These are phyloP conservation scores for Eucalyptus coolabah DNA, from an alignment of 345 rosid species.

Conservation along the genomic window DNA sequence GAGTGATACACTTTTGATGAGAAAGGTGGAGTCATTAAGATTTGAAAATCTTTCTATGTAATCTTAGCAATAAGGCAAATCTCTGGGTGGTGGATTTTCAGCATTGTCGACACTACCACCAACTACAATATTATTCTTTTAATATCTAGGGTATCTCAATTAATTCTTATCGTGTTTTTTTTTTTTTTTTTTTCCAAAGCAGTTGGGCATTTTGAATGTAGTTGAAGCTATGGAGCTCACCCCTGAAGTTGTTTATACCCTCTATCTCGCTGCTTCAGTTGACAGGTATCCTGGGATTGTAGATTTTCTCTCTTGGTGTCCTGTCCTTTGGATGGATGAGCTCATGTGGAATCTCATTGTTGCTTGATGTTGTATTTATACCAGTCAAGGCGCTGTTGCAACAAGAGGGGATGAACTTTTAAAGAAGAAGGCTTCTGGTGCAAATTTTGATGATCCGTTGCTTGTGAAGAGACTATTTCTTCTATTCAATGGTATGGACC, in stretches of 20 bases:
- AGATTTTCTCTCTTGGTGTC: not conserved
- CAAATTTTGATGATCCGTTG: conserved; percentile 69
- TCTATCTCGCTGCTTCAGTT: conserved; percentile 67
- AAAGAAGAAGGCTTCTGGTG: conserved; percentile 59
- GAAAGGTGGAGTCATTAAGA: conserved; percentile 47
- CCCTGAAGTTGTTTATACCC: conserved; percentile 70
- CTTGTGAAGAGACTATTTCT: conserved; percentile 58
- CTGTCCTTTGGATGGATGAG: not conserved
- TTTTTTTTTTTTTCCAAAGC: conserved; percentile 1
- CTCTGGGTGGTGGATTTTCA: not conserved
- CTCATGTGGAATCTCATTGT: not conserved
- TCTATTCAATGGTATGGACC: conserved; percentile 60
- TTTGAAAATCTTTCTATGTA: not conserved
- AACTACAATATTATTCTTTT: not conserved
- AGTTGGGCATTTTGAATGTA: conserved; percentile 91
- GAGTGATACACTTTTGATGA: conserved; percentile 50
- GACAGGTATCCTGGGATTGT: conserved; percentile 35
- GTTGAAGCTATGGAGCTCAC: conserved; percentile 61
- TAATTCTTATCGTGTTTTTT: not conserved
- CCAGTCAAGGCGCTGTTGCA: conserved; percentile 79
- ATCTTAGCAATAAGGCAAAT: not conserved
- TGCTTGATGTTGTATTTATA: conserved; percentile 13
- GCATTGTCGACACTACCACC: not conserved
- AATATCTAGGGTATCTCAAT: not conserved
- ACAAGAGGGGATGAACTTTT: conserved; percentile 85